A percentile compares a stretch with the other conserved stretches of the same genome.
Conservation (phyloP, 202 grass and related monocot genomes). For the Elaeis oleifera region DNA sequence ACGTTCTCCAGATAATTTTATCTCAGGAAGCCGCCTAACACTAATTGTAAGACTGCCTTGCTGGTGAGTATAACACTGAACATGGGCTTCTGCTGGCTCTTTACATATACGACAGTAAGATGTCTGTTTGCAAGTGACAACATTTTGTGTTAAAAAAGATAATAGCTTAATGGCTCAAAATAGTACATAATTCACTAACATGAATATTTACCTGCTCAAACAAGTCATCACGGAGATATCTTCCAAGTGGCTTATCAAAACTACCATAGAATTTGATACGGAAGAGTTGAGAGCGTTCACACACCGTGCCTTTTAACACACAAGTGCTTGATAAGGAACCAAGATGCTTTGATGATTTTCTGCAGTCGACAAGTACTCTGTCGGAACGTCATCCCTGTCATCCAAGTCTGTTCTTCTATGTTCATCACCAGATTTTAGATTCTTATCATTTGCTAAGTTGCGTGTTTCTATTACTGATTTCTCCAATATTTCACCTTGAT, state of each 20-base stretch:
- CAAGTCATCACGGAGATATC: conserved; percentile 78
- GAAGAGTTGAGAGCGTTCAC: conserved; percentile 47
- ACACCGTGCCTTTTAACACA: conserved; percentile 50
- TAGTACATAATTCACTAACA: conserved; percentile 6
- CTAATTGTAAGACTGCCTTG: conserved; percentile 70
- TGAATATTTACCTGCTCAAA: conserved; percentile 66
- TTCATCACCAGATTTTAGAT: conserved; percentile 14
- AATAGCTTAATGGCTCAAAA: not conserved
- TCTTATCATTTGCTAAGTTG: conserved; percentile 13
- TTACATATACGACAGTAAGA: conserved; percentile 61
- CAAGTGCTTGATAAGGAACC: conserved; percentile 71
- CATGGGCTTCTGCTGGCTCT: conserved; percentile 64
- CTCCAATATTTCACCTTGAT: conserved; percentile 17
- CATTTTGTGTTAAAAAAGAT: not conserved
- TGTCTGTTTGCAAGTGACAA: conserved; percentile 38
- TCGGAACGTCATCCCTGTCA: conserved; percentile 34
- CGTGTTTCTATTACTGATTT: conserved; percentile 13
- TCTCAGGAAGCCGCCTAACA: conserved; percentile 43
- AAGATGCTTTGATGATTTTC: conserved; percentile 68
- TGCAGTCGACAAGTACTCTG: conserved; percentile 60
- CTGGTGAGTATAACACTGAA: conserved; percentile 76
- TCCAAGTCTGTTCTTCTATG: conserved; percentile 14
- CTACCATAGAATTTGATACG: conserved; percentile 90
- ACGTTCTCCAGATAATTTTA: conserved; percentile 58
- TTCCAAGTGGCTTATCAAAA: conserved; percentile 84